Evolutionary conservation across 2,329 filamentous ascomycete species (phyloP), one percentile per base, ranked within the genome.

Genomic region (Aspergillus chevalieri): DNA sequence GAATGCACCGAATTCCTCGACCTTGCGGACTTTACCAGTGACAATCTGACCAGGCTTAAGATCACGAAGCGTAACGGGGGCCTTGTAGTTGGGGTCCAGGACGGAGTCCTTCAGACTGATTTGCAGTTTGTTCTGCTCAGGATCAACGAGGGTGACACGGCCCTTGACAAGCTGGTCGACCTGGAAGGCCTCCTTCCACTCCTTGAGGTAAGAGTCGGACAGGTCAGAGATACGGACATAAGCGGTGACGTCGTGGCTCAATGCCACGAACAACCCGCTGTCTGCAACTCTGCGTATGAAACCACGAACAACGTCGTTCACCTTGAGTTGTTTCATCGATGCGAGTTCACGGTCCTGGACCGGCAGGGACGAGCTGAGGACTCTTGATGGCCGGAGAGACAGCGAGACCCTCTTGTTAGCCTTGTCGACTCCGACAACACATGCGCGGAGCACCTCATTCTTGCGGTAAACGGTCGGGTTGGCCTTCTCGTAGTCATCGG

Each of bases 1-100:
- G 67, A 98, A 98, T 4, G 92, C 92, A 56, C 93, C 93, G 66
- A 91, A 98, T 28, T 95, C 87, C 63, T 95, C 89, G 2, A 97
- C 90, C 70, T 94, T 95, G 60, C 91, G 85, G 49, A 98, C 83
- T 65, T 89, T 95, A 44, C 91, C 93, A 10, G 88, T 95, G 30
- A 98, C 80, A 28, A 90, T 74, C 68, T 95, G 87, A 6, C 90
- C 91, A 53, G 80, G 74, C 63, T 86, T 82, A 49, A 97, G 75
- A 58, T 95, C 88, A n/a, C 78, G 77, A 54, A 92, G 86, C 0
- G 80, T 84, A n/a, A 85, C 67, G 1, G 83, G 84, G 19, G 87
- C 81, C 42, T 83, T 81, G 68, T 89, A 95, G 57, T 91, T 78
- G 55, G 87, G 82, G 51, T 94, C 86, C 7, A 96, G 78, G 4